Conservation (phyloP, 805 yeast genomes). For the Lipomyces mesembrius region DNA sequence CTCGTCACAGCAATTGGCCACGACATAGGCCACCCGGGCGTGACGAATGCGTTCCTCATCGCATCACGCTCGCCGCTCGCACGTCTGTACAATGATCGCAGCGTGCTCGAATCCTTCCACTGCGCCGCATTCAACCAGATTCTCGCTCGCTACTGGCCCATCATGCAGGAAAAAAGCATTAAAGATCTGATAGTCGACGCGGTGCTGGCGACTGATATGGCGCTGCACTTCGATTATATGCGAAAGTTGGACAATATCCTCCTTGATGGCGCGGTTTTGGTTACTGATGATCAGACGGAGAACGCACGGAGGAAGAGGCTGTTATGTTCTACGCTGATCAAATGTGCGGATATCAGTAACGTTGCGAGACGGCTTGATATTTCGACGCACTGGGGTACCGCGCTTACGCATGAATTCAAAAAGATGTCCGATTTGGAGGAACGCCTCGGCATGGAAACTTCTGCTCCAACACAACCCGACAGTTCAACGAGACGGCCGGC, state of each 20-base stretch:
- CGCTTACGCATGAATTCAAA: slow-evolving; percentile 75
- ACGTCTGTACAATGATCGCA: slow-evolving; percentile 60
- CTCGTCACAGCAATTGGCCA: slow-evolving; percentile 89
- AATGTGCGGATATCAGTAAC: slow-evolving; percentile 95
- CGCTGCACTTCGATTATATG: slow-evolving; percentile 77
- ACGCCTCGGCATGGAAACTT: slow-evolving; percentile 40
- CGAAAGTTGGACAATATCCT: slow-evolving; percentile 41
- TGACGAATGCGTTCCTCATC: slow-evolving; percentile 75
- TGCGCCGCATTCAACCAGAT: slow-evolving; percentile 62
- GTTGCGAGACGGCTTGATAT: slow-evolving; percentile 79
- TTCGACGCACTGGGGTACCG: slow-evolving; percentile 84
- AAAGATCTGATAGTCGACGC: slow-evolving; percentile 46
- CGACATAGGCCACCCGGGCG: slow-evolving; percentile 96
- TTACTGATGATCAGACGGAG: not conserved
- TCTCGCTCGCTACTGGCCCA: slow-evolving; percentile 56
- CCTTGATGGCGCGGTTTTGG: not conserved
- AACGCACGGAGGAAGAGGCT: slow-evolving; percentile 43
- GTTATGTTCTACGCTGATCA: slow-evolving; percentile 71
- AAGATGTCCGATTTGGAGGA: slow-evolving; percentile 64
- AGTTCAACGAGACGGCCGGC: slow-evolving; percentile 5
- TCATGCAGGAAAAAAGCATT: slow-evolving; percentile 29
- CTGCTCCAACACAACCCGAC: slow-evolving; percentile 9
- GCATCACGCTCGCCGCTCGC: slow-evolving; percentile 67
- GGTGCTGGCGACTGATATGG: slow-evolving; percentile 92
- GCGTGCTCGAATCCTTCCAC: slow-evolving; percentile 85